Base-by-base conservation (phyloP, 2,329 filamentous ascomycete species). In the Paraconiothyrium sp. region DNA sequence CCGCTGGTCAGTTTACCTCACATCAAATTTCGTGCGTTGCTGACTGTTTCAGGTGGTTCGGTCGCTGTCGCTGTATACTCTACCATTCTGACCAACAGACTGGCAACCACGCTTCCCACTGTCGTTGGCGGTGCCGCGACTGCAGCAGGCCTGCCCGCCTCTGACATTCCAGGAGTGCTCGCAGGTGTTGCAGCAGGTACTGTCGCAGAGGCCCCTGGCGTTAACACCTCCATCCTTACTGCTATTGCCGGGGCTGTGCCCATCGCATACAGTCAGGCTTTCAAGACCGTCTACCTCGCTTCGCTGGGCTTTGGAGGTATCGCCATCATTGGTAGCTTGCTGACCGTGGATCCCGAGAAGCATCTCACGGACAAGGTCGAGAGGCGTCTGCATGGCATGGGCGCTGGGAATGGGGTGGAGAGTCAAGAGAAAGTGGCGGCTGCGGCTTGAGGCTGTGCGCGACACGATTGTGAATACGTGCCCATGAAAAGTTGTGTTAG, bases 261-360 rank as follows among this genome's bases (percentile, higher is more conserved):
- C 2, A 57, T 13, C 8, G 63, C 65, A 9, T 67, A 67, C 44
- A 44, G 50, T 8, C 55, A 64, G 34, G 58, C 61, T 2, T 68
- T 68, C 60, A 68, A 68, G 58, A 67, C 59, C 2, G 66, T 68
- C 3, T 68, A 68, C 57, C 60, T 68, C 8, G 60, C 64, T 14
- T 65, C 61, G 11, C n/a, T 65, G 20, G 66, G 62, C 11, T 68
- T 68, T 57, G 64, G 64, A 51, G 66, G 59, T 27, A 65, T 67
- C 32, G 66, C 66, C 0, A 65, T 68, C 30, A 63, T 65, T 49
- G 66, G 62, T 13, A 61, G 59, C 37, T 34, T 68, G 13, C 46
- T 68, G 32, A 60, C 64, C 10, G 52, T 57, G 27, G 60, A 67
- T 49, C 62, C 62, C 1, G 59, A 65, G 54, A 65, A 65, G 47